Evolutionary conservation across 2,329 filamentous ascomycete genomes (phyloP), one percentile per base, ranked within the genome.

Genomic region (Dactylellina sp.): DNA sequence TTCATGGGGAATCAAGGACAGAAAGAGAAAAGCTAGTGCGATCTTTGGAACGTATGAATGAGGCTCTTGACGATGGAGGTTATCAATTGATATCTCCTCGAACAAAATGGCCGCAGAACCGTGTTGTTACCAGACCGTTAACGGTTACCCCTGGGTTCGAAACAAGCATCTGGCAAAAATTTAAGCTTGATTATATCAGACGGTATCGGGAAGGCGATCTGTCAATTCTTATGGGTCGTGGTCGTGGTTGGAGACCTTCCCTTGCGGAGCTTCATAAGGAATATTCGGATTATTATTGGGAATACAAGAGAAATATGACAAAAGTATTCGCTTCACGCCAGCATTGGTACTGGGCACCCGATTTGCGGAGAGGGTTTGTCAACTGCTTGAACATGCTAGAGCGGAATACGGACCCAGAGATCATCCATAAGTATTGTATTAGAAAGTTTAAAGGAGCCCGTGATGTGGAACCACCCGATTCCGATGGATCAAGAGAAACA

Each of bases 161-260:
- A 24, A 22, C 52, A 37, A 72, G 68, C 39, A 65, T 72, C 14
- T 72, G 60, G 60, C 47, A 53, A 37, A 72, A 52, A 40, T 72
- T 72, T 47, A 72, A 61, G n/a, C 20, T 18, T 0, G 50, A 72
- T 18, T 72, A 65, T 14, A 49, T 59, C 20, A 50, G 39, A 7
- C 35, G 68, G 16, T 72, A 64, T 22, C 52, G 61, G 14, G 47
- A 46, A 2, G 60, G 68, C 16, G 68, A 72, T 16, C 68, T 52
- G n/a, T 57, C 40, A n/a, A 32, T 72, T 24, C 62, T 72, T 28
- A 18, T 65, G 18, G 68, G 68, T 6, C 62, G 68, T 20, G 12
- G 46, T 39, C 35, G 37, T 6, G 18, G 39, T 35, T 72, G 68
- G 68, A 64, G 47, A 16, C 68, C 68, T 9, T 53, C 68, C 3